Base-by-base conservation (phyloP, 2,329 filamentous ascomycete species). In the Hymenoscyphus fructigenus region DNA sequence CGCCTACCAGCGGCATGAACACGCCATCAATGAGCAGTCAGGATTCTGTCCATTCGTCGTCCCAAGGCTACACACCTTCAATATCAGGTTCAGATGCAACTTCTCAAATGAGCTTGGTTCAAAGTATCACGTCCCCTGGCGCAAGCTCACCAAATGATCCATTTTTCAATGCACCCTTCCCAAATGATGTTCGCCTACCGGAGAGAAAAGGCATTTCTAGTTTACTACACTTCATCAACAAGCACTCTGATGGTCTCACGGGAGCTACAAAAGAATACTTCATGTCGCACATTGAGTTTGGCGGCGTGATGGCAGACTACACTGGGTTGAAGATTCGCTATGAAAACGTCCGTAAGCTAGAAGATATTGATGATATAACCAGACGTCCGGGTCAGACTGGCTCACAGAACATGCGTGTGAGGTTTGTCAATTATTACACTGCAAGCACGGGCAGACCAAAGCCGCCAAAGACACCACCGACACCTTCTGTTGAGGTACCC, bases 371-470 rank as follows among this genome's bases (percentile, higher is more conserved):
- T 64, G 86, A 89, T 68, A 71, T 84, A 1, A 76, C 69, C 26
- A 61, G 56, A 73, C 59, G 68, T 71, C 56, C 62, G 68, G 57
- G 69, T 20, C 32, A 64, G 63, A 69, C 66, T 17, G 63, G 71
- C 64, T 67, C 72, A 60, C 68, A 38, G 28, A 55, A 55, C 6
- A 79, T 79, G 2, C 82, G 89, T 61, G 85, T 95, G 12, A 84
- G 92, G 17, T 97, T 97, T 72, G 83, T 92, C 64, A 97, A 97
- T 74, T 97, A 96, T 75, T 97, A 94, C 75, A 96, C 93, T 0
- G 85, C 91, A n/a, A 93, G 91, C 69, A 89, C 90, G 10, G 93
- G 93, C 3, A 83, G 86, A 65, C 83, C 84, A 1, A 93, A 90
- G 70, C 75, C 77, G 63, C 76, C 76, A 15, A 80, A 81, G 68